Base-by-base conservation (phyloP, 2,329 filamentous ascomycete species). In the Ophiostoma ips region DNA sequence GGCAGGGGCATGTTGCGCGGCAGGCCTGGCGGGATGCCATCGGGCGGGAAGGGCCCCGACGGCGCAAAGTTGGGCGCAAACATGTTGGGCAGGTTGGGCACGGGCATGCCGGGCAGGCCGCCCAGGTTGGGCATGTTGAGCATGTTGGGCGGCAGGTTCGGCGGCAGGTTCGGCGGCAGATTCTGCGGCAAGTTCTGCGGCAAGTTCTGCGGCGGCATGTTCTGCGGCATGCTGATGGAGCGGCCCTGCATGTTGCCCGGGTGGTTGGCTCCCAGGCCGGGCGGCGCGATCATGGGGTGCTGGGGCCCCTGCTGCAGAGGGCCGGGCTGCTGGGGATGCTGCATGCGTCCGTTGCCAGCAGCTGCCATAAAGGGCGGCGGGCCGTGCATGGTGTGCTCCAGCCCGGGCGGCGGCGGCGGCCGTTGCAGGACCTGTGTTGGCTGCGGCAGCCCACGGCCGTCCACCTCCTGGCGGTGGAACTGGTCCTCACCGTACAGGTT, bases 381-480 rank as follows among this genome's bases (percentile, higher is more conserved):
- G 13, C 53, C 52, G 16, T 72, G 74, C 65, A 81, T 73, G 57
- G 76, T 73, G 43, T 80, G 64, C 16, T 71, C 77, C 37, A 83
- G 64, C 8, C 79, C 78, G 16, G 73, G 74, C 1, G 71, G 40
- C 24, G 71, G 40, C 24, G 40, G 73, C n/a, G 76, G 77, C 6
- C 78, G 75, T 62, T 82, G 78, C 19, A 83, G 63, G 49, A 83
- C 82, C 59, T 82, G 78, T 4, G 77, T 80, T 5, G 76, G 77
- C 55, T 77, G 75, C 51, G 70, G 71, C 24, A 67, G 68, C 35
- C 69, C 68, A 51, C 62, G 58, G 40, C 38, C 38, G 8, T 41
- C n/a, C 24, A 28, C 40, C 6, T 43, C 40, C 16, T 43, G 40
- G 15, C 67, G 69, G 50, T 71, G 72, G 58, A 73, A 75, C 21